Conservation (phyloP, 495 filamentous ascomycete genomes). For the Lasiosphaeris hirsuta region DNA sequence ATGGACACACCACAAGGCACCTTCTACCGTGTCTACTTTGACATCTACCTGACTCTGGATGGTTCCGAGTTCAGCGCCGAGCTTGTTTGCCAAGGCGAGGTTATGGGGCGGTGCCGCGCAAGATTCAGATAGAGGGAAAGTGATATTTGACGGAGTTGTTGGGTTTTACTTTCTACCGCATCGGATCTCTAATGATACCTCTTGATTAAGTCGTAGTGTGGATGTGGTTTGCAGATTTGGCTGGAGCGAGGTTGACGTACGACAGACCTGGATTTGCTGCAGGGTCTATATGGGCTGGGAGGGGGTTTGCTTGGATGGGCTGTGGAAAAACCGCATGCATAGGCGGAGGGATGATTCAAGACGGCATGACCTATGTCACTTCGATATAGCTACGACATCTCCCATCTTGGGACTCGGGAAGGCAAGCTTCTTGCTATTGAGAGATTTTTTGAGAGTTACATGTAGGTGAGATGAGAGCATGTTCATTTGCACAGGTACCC, state of each 20-base stretch:
- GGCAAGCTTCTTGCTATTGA: background rate
- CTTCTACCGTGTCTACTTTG: conserved; percentile 85
- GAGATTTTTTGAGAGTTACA: too few species aligned
- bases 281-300: too few species aligned
- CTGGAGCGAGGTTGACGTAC: background rate
- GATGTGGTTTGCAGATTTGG: background rate
- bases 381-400: background rate
- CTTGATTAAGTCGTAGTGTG: conserved; percentile 26
- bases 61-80: conserved; percentile 98
- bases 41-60: conserved; percentile 89
- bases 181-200: conserved; percentile 38
- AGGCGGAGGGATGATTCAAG: conserved; percentile 7
- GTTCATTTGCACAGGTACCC: too few species aligned
- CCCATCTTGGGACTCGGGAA: background rate
- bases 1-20: conserved; percentile 99
- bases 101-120: conserved; percentile 94
- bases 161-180: conserved; percentile 25
- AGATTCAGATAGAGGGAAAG: conserved; percentile 59
- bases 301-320: too few species aligned
- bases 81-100: conserved; percentile 95
- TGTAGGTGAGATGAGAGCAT: too few species aligned
- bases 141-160: conserved; percentile 16
- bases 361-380: conserved; percentile 3
- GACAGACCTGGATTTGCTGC: background rate
- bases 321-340: background rate